Base-by-base conservation (phyloP, 1,284 basidiomycete genomes). In the Wolfiporia cocos region DNA sequence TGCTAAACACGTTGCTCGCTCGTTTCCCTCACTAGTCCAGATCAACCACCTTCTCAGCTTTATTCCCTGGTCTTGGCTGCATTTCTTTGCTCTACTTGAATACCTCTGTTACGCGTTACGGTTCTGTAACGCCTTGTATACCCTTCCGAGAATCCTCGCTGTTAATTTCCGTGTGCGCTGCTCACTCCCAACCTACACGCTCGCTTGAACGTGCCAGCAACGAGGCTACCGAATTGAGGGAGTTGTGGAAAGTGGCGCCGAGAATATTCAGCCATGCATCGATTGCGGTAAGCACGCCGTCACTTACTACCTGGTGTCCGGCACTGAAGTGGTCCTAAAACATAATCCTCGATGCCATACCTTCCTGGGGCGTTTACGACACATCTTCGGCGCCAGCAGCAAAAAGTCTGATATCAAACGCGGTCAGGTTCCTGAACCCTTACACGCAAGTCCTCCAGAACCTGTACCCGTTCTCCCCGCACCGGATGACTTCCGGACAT, bases 401-500 rank as follows among this genome's bases (percentile, higher is more conserved):
- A 85, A 80, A 71, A 78, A 73, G 65, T 82, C 81, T 37, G 81
- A 83, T 66, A 66, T 76, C 39, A 77, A 74, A 55, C 76, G 70
- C 48, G 64, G 55, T 43, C 68, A 67, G 44, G 51, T 65, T 31
- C 65, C 69, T 35, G 59, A 60, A 41, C 53, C 52, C 49, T 60
- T 59, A 50, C 62, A 54, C 54, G 53, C 49, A 49, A 49, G 47
- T 48, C 54, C 48, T 52, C 56, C 48, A 58, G 70, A 69, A 38
- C 54, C 57, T 39, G 63, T 78, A 3, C 76, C 75, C 38, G 67
- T 72, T 48, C 69, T 90, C 23, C 81, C 82, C 37, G 73, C 81
- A 26, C 67, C 70, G 33, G 78, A 75, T 66, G 78, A 87, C 62
- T 90, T 90, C 67, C 78, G 86, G 51, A 87, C 86, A 20, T 87